Percentiles rank a stretch among this genome's conserved stretches.
These are phyloP conservation scores for Agroathelia rolfsii DNA, from an alignment of 1,284 basidiomycete genomes.

Conservation along the genomic window DNA sequence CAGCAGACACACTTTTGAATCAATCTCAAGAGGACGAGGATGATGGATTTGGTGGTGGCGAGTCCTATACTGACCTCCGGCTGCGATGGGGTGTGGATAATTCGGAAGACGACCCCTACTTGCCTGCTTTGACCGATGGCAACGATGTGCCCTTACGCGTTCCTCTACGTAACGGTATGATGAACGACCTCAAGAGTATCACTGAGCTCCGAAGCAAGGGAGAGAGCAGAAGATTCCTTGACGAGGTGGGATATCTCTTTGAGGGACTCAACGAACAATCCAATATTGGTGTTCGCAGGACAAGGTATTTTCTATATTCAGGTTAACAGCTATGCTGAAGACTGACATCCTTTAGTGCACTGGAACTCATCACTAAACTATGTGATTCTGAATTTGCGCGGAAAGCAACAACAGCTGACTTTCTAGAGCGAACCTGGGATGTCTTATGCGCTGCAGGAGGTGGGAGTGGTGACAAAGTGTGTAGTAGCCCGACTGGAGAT, in stretches of 20 bases:
- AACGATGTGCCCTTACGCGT: too few species aligned
- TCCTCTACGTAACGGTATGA: slow-evolving; percentile 40
- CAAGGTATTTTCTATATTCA: slow-evolving; percentile 35
- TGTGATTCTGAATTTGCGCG: slow-evolving; percentile 64
- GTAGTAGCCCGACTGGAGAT: slow-evolving; percentile 9
- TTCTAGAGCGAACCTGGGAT: slow-evolving; percentile 56
- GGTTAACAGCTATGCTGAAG: slow-evolving; percentile 6
- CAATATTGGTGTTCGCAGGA: slow-evolving; percentile 46
- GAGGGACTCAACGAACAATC: slow-evolving; percentile 56
- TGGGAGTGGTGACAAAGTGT: slow-evolving; percentile 50
- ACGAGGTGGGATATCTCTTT: slow-evolving; percentile 73
- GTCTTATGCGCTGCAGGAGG: slow-evolving; percentile 47
- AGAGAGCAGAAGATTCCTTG: slow-evolving; percentile 67
- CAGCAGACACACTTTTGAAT: slow-evolving; percentile 16
- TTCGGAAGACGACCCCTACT: slow-evolving; percentile 65
- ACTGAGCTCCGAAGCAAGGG: slow-evolving; percentile 70
- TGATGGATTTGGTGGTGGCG: slow-evolving; percentile 47
- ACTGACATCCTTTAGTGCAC: slow-evolving; percentile 34
- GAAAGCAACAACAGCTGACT: slow-evolving; percentile 65
- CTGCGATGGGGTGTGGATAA: slow-evolving; percentile 66
- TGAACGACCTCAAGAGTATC: slow-evolving; percentile 70
- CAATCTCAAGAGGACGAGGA: slow-evolving; percentile 25
- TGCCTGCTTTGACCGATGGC: too few species aligned
- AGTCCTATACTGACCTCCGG: slow-evolving; percentile 61
- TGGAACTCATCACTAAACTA: slow-evolving; percentile 64